Evolutionary conservation across 371 early-diverging fungal species (phyloP).

Genomic region (Cokeromyces recurvatus): DNA sequence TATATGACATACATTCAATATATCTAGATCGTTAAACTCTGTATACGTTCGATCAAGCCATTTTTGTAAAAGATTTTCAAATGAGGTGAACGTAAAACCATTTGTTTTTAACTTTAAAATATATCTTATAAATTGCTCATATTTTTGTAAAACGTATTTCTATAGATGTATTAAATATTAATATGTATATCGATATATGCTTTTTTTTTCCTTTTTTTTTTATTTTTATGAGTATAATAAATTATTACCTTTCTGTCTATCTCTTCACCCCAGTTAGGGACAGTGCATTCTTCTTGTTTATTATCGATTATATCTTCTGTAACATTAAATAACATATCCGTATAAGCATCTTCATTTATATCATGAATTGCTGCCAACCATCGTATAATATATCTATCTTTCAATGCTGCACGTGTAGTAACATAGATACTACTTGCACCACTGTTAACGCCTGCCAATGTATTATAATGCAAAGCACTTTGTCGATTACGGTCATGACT

Average conservation of each 20-base stretch:
- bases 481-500: constrained; percentile 19
- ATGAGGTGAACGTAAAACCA: constrained; percentile 34
- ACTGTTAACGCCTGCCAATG: constrained; percentile 26
- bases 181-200: too few species aligned
- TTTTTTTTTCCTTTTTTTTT: too few species aligned
- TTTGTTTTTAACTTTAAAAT: constrained; percentile 38
- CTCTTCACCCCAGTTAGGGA: constrained; percentile 22
- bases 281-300: constrained; percentile 19
- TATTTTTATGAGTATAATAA: too few species aligned
- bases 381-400: constrained; percentile 31
- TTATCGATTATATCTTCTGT: constrained; percentile 34
- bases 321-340: constrained; percentile 22
- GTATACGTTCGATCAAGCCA: constrained; percentile 36
- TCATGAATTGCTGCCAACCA: constrained; percentile 41
- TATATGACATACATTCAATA: constrained; percentile 28
- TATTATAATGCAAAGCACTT: constrained; percentile 13
- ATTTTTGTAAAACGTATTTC: constrained; percentile 27
- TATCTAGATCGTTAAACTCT: constrained; percentile 23
- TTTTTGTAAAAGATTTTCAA: constrained; percentile 37
- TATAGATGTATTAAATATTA: not conserved
- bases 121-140: constrained; percentile 35
- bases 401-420: constrained; percentile 32
- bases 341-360: constrained; percentile 30
- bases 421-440: constrained; percentile 46
- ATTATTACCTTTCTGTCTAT: constrained; percentile 22